Conservation (phyloP, 352 stramenopile genomes). For the Lagenidium sp. region DNA sequence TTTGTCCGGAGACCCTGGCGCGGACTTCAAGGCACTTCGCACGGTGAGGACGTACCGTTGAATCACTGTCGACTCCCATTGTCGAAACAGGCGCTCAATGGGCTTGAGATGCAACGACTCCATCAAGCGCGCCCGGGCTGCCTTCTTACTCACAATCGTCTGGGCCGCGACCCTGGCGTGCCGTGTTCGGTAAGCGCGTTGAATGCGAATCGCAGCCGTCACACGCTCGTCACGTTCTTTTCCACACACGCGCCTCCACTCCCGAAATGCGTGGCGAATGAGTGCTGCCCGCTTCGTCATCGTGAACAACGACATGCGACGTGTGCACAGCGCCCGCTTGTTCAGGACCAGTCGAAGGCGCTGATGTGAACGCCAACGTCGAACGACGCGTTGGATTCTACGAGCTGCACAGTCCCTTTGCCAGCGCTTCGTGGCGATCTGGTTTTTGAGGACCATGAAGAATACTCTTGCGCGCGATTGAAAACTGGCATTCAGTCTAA, state of each 20-base stretch:
- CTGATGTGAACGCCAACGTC: slow-evolving; percentile 31
- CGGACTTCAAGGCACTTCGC: slow-evolving; percentile 15
- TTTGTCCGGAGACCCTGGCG: slow-evolving; percentile 5
- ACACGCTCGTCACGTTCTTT: slow-evolving; percentile 2
- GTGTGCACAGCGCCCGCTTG: slow-evolving; percentile 14
- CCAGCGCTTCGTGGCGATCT: slow-evolving; percentile 20
- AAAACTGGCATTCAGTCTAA: slow-evolving; percentile 33
- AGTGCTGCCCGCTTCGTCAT: slow-evolving; percentile 4
- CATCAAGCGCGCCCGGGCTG: slow-evolving; percentile 32
- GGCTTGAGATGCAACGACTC: slow-evolving; percentile 38
- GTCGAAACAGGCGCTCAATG: slow-evolving; percentile 44
- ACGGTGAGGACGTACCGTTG: slow-evolving; percentile 38
- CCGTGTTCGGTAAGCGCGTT: slow-evolving; percentile 34
- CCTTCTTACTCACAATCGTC: slow-evolving; percentile 35
- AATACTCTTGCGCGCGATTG: slow-evolving; percentile 28
- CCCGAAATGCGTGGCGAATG: not conserved
- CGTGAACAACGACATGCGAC: not conserved
- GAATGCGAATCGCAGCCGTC: slow-evolving; percentile 21
- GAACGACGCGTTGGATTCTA: slow-evolving; percentile 33
- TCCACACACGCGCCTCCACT: slow-evolving; percentile 7
- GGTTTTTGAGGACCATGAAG: slow-evolving; percentile 30
- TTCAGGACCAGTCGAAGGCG: slow-evolving; percentile 30
- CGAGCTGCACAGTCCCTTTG: slow-evolving; percentile 24
- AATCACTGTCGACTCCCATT: slow-evolving; percentile 39
- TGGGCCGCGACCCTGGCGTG: slow-evolving; percentile 30